A percentile compares a stretch with the other conserved stretches of the same genome.
Conservation (phyloP, 2,329 filamentous ascomycete species). For the Pseudodiploospora longispora region DNA sequence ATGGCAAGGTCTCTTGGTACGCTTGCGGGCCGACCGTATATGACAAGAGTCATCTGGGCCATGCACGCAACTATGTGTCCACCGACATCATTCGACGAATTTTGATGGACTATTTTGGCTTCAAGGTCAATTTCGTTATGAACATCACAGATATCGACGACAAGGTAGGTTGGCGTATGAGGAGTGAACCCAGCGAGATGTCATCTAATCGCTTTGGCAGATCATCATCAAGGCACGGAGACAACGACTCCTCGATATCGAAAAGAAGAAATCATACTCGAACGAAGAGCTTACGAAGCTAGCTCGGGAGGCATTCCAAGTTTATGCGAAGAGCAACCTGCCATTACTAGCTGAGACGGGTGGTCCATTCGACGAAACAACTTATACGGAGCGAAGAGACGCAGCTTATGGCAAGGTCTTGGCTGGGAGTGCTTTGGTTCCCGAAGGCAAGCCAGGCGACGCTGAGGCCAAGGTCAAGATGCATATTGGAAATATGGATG, state of each 20-base stretch:
- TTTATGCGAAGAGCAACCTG: conserved; percentile 48
- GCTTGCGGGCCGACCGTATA: conserved; percentile 83
- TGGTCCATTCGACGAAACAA: conserved; percentile 37
- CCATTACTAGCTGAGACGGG: conserved; percentile 40
- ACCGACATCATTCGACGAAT: conserved; percentile 84
- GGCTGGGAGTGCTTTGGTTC: conserved; percentile 45
- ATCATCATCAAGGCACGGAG: conserved; percentile 60
- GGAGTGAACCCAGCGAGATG: no score
- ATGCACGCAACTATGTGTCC: conserved; percentile 84
- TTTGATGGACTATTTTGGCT: conserved; percentile 74
- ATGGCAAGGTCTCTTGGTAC: conserved; percentile 73
- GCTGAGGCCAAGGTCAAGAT: conserved; percentile 84
- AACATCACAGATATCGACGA: conserved; percentile 84
- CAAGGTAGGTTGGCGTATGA: conserved; percentile 39
- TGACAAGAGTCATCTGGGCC: conserved; percentile 72
- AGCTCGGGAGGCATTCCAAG: conserved; percentile 44
- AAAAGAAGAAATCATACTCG: conserved; percentile 59
- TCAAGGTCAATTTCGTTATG: conserved; percentile 80
- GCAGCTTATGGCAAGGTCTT: conserved; percentile 46
- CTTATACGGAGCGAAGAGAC: conserved; percentile 43
- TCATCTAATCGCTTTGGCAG: conserved; percentile 20
- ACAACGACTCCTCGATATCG: conserved; percentile 71
- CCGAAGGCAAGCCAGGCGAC: conserved; percentile 58
- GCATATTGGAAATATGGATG: conserved; percentile 62
- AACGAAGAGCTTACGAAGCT: conserved; percentile 38